Evolutionary conservation across 2,329 filamentous ascomycete genomes (phyloP).

Genomic region (Ophiostoma piceae): DNA sequence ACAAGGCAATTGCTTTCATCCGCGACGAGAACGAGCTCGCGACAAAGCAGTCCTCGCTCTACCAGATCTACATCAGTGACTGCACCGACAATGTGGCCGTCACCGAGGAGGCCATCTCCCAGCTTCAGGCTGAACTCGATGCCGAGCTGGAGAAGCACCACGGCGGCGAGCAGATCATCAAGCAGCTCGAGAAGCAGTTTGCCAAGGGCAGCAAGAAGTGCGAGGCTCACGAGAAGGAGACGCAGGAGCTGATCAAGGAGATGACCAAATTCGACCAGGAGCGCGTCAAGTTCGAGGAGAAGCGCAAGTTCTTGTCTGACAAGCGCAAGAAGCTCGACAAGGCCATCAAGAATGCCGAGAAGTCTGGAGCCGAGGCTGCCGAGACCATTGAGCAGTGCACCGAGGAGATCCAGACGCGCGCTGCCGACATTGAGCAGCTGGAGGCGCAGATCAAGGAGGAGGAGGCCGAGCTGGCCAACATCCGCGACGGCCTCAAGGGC

Average conservation of each 20-base stretch:
- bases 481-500: slow-evolving; percentile 82
- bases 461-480: slow-evolving; percentile 74
- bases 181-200: slow-evolving; percentile 79
- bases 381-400: slow-evolving; percentile 72
- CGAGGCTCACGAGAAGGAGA: slow-evolving; percentile 74
- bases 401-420: slow-evolving; percentile 71
- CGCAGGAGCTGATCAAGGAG: slow-evolving; percentile 75
- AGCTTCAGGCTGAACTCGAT: slow-evolving; percentile 82
- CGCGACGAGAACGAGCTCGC: slow-evolving; percentile 89
- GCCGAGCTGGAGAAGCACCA: slow-evolving; percentile 86
- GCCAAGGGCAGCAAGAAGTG: slow-evolving; percentile 77
- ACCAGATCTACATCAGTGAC: slow-evolving; percentile 85
- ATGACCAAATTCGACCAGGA: slow-evolving; percentile 93
- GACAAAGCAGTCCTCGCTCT: slow-evolving; percentile 83
- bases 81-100: slow-evolving; percentile 84
- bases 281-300: slow-evolving; percentile 94
- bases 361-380: slow-evolving; percentile 66
- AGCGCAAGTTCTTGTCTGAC: slow-evolving; percentile 83
- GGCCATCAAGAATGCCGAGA: slow-evolving; percentile 69
- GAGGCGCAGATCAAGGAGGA: slow-evolving; percentile 72
- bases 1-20: slow-evolving; percentile 83
- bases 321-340: slow-evolving; percentile 97
- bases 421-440: slow-evolving; percentile 66
- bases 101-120: slow-evolving; percentile 81
- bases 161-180: slow-evolving; percentile 84